Conservation (phyloP, 139 green algal genomes). For the Micractinium conductrix region DNA sequence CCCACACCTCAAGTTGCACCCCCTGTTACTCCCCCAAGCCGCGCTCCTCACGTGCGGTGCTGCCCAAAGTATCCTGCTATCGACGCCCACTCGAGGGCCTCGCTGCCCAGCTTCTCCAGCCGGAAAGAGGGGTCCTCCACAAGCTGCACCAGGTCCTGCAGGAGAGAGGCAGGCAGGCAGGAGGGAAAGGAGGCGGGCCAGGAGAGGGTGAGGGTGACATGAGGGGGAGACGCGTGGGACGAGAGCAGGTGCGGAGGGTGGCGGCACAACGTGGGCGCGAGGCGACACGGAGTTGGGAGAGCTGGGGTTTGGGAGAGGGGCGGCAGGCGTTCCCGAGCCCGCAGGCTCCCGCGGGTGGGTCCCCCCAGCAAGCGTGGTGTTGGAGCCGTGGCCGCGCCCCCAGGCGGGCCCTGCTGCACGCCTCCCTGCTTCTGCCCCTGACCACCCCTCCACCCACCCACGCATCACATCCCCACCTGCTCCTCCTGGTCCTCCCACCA, state of each 20-base stretch:
- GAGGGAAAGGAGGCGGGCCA: neutral
- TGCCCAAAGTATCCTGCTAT: slow-evolving; percentile 39
- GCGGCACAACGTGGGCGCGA: neutral
- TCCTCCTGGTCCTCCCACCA: slow-evolving; percentile 57
- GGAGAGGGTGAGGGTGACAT: neutral
- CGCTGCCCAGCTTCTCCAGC: slow-evolving; percentile 24
- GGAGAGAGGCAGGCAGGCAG: neutral
- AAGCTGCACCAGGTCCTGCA: slow-evolving; percentile 40
- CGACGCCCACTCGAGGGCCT: slow-evolving; percentile 41
- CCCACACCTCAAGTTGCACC: no score
- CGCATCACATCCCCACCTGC: slow-evolving; percentile 1
- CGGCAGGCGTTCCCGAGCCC: neutral
- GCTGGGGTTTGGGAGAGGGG: no score
- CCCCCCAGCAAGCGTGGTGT: neutral
- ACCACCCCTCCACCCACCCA: neutral
- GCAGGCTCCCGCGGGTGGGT: neutral
- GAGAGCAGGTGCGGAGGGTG: neutral
- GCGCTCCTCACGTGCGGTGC: neutral
- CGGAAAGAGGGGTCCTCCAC: slow-evolving; percentile 35
- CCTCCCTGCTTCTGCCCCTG: neutral
- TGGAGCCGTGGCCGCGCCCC: no score
- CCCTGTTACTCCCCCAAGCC: no score
- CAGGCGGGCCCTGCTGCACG: neutral
- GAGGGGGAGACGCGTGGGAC: neutral
- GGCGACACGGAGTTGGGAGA: neutral